A percentile compares a stretch with the other conserved stretches of the same genome.
Conservation (phyloP, 1,284 basidiomycete species). For the Puccinia sorghi region DNA sequence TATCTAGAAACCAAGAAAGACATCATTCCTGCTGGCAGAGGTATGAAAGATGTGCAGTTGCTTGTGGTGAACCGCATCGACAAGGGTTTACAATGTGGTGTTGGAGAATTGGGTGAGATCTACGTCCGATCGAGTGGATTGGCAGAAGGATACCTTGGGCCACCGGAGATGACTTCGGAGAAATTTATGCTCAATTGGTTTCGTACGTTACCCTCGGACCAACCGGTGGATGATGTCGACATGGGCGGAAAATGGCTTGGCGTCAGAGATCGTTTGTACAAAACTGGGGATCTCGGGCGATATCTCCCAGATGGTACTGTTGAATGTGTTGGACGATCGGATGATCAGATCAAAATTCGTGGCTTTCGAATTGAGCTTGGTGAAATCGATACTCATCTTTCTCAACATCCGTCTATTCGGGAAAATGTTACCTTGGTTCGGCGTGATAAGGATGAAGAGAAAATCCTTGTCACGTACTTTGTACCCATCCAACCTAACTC, state of each 20-base stretch:
- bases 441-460: conserved; percentile 98
- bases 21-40: conserved; percentile 94
- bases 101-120: conserved; percentile 98
- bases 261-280: conserved; percentile 96
- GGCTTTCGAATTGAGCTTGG: conserved; percentile 99
- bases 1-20: conserved; percentile 96
- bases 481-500: conserved; percentile 69
- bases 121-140: conserved; percentile 96
- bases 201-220: conserved; percentile 59
- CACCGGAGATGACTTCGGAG: conserved; percentile 73
- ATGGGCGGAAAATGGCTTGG: conserved; percentile 76
- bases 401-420: conserved; percentile 85
- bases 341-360: conserved; percentile 99
- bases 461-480: conserved; percentile 96
- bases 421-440: conserved; percentile 97
- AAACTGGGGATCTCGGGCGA: conserved; percentile 92
- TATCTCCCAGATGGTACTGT: conserved; percentile 92
- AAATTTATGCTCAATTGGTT: conserved; percentile 97
- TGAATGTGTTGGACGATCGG: conserved; percentile 94
- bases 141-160: conserved; percentile 90
- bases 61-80: conserved; percentile 95
- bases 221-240: conserved; percentile 63
- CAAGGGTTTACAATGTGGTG: conserved; percentile 80
- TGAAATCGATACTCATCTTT: conserved; percentile 96
- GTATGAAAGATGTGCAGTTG: conserved; percentile 97